Evolutionary conservation across 176 grass and related monocot genomes (phyloP).

Genomic region (Musa schizocarpa): DNA sequence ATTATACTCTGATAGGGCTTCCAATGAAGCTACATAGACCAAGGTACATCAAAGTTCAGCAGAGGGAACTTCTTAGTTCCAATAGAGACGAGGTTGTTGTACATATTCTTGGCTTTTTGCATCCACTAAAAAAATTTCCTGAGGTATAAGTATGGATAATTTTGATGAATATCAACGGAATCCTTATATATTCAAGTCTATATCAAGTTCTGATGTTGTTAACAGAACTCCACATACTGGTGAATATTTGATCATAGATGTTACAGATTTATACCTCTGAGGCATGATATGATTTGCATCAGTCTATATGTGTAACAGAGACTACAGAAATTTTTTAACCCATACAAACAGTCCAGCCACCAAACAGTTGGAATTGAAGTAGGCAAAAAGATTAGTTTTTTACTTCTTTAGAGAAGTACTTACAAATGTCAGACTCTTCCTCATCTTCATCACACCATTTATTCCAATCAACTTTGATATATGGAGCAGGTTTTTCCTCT

Average conservation of each 20-base stretch:
- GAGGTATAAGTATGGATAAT: background rate
- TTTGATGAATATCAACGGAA: no score
- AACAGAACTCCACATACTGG: no score
- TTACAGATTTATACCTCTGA: background rate
- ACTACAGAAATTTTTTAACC: background rate
- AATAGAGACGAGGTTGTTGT: background rate
- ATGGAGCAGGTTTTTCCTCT: slow-evolving; percentile 76
- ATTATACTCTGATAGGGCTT: no score
- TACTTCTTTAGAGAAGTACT: background rate
- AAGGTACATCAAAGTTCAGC: no score
- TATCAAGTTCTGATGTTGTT: no score
- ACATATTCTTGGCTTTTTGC: background rate
- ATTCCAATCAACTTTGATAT: slow-evolving; percentile 99
- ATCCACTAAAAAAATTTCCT: background rate
- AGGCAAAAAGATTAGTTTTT: no score
- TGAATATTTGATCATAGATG: background rate
- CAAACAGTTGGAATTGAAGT: no score
- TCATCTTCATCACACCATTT: slow-evolving; percentile 98
- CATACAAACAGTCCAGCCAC: no score
- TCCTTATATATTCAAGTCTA: no score
- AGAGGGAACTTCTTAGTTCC: background rate
- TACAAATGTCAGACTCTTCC: slow-evolving; percentile 21
- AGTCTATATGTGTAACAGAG: background rate
- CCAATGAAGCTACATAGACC: no score
- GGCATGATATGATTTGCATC: background rate